Evolutionary conservation across 2,329 filamentous ascomycete genomes (phyloP).

Genomic region (Penicillium sp.): DNA sequence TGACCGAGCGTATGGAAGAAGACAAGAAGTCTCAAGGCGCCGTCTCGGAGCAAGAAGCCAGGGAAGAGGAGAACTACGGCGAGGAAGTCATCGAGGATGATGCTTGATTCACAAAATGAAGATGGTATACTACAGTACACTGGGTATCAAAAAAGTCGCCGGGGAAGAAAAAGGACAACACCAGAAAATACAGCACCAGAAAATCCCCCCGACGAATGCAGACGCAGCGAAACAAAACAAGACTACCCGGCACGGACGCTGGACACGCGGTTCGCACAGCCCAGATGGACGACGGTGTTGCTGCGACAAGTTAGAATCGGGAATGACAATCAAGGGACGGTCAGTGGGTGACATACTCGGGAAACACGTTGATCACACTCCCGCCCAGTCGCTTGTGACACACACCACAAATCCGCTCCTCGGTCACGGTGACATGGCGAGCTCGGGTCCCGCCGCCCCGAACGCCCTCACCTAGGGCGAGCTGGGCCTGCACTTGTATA

Average conservation of each 20-base stretch:
- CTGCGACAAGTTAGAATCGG: conserved; percentile 33
- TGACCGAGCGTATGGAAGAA: conserved; percentile 65
- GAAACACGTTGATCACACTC: conserved; percentile 86
- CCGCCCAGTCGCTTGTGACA: conserved; percentile 92
- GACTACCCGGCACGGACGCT: conserved; percentile 25
- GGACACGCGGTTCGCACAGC: conserved; percentile 61
- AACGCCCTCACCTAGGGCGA: conserved; percentile 71
- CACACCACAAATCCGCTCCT: conserved; percentile 86
- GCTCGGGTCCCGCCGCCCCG: conserved; percentile 58
- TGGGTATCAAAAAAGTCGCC: conserved; percentile 40
- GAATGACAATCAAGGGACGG: neutral
- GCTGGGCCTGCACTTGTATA: conserved; percentile 70
- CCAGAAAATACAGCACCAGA: conserved; percentile 4
- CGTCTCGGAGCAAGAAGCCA: conserved; percentile 42
- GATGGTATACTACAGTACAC: conserved; percentile 34
- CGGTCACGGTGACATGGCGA: conserved; percentile 74
- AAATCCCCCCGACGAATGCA: conserved; percentile 9
- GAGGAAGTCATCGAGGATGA: conserved; percentile 76
- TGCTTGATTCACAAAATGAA: conserved; percentile 38
- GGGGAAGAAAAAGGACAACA: conserved; percentile 17
- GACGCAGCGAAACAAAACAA: conserved; percentile 14
- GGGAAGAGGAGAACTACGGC: conserved; percentile 69
- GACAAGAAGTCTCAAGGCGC: conserved; percentile 52
- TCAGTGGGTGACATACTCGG: conserved; percentile 62
- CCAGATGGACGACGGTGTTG: conserved; percentile 73